Evolutionary conservation across 352 stramenopile genomes (phyloP).

Genomic region (Pythium pectinolyticum): DNA sequence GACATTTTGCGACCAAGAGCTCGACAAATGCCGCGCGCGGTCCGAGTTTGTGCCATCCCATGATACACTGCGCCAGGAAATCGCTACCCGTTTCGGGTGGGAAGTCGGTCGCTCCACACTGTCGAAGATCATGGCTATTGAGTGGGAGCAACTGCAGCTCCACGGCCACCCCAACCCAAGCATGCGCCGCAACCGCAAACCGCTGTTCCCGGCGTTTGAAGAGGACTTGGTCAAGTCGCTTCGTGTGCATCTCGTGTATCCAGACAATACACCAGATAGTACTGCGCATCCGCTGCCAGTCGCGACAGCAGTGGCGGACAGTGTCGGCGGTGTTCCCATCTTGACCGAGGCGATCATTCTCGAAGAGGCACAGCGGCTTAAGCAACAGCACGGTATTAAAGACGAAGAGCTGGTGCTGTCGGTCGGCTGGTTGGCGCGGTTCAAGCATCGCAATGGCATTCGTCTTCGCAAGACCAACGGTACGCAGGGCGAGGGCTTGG

Average conservation of each 20-base stretch:
- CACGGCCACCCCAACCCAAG: slow-evolving; percentile 56
- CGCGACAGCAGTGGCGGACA: background rate
- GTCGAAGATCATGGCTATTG: slow-evolving; percentile 71
- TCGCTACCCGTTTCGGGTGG: slow-evolving; percentile 59
- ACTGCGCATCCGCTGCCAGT: background rate
- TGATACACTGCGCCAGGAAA: slow-evolving; percentile 53
- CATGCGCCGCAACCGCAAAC: slow-evolving; percentile 76
- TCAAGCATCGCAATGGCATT: slow-evolving; percentile 76
- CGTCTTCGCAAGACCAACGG: slow-evolving; percentile 47
- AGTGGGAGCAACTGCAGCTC: slow-evolving; percentile 56
- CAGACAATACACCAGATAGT: too few relatives aligned
- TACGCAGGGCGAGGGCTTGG: background rate
- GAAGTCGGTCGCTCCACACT: slow-evolving; percentile 67
- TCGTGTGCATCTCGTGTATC: slow-evolving; percentile 23
- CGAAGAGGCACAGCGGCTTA: slow-evolving; percentile 70
- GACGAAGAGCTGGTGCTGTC: slow-evolving; percentile 72
- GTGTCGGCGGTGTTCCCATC: too few relatives aligned
- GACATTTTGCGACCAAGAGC: slow-evolving; percentile 72
- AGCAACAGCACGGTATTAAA: slow-evolving; percentile 60
- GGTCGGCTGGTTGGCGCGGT: slow-evolving; percentile 67
- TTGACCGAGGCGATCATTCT: slow-evolving; percentile 73
- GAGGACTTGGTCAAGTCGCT: slow-evolving; percentile 64
- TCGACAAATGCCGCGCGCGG: slow-evolving; percentile 53
- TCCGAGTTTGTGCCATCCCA: slow-evolving; percentile 61
- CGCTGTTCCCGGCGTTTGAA: slow-evolving; percentile 70